Percentiles rank a stretch among this genome's conserved stretches.
Evolutionary conservation across 2,329 filamentous ascomycete species (phyloP).

Genomic region (Ophiostoma tasmaniense): DNA sequence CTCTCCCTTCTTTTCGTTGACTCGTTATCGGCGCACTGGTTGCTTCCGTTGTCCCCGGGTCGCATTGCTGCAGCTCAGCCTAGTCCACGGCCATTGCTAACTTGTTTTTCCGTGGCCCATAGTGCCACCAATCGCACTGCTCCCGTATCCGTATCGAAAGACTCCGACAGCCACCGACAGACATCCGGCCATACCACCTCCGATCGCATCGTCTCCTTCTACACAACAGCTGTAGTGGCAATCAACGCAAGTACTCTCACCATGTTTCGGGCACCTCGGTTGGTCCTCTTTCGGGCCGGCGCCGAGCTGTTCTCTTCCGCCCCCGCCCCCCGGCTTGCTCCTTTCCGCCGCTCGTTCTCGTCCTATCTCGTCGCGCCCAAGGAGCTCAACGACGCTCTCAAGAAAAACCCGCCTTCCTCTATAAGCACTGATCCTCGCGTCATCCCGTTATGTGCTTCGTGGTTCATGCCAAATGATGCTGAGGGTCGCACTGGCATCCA

Average conservation of each 20-base stretch:
- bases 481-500: constrained; percentile 65
- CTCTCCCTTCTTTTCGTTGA: background rate
- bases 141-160: background rate
- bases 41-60: background rate
- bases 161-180: background rate
- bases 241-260: background rate
- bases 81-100: background rate
- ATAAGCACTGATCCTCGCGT: constrained; percentile 76
- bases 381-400: constrained; percentile 72
- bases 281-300: constrained; percentile 32
- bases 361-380: constrained; percentile 81
- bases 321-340: constrained; percentile 19
- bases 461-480: constrained; percentile 88
- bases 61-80: background rate
- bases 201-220: background rate
- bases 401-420: constrained; percentile 69
- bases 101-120: background rate
- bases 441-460: constrained; percentile 82
- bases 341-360: constrained; percentile 50
- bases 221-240: background rate
- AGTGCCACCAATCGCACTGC: background rate
- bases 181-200: background rate
- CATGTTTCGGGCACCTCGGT: constrained; percentile 34
- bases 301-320: constrained; percentile 27
- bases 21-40: background rate